phyloP scores from a whole-genome alignment of 1,284 basidiomycete genomes.

The Pascua sp. region DNA sequence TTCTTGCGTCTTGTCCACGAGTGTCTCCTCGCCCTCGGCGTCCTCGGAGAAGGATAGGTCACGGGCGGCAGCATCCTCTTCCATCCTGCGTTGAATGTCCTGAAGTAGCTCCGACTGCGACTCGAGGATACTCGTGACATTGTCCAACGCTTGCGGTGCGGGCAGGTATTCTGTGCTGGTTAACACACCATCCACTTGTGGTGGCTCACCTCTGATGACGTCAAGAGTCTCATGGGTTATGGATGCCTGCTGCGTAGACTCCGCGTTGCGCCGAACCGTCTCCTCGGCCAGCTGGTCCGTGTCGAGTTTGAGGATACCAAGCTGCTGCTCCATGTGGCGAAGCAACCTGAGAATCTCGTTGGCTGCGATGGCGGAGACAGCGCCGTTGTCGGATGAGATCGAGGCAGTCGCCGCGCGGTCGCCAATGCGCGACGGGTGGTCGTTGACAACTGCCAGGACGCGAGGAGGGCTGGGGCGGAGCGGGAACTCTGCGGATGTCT shows the following conservation, averaged over 20 bases:
- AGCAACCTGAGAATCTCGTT: constrained; percentile 6
- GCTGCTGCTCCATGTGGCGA: constrained; percentile 11
- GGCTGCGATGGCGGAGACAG: not conserved
- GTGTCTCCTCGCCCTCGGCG: not conserved
- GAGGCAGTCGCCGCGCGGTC: too few relatives aligned
- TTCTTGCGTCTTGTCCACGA: constrained; percentile 4
- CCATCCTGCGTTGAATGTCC: constrained; percentile 12
- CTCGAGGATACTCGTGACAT: constrained; percentile 7
- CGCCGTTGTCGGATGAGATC: too few relatives aligned
- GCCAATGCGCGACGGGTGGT: not conserved
- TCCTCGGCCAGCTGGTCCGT: constrained; percentile 1
- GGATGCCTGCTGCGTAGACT: constrained; percentile 1
- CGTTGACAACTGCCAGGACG: constrained; percentile 7
- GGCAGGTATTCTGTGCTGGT: constrained; percentile 5
- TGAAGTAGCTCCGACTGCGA: constrained; percentile 11
- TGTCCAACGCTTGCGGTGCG: not conserved
- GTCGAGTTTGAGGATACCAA: not conserved
- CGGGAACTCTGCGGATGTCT: constrained; percentile 20
- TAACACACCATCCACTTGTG: too few relatives aligned
- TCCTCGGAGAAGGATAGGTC: not conserved
- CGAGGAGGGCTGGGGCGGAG: constrained; percentile 7
- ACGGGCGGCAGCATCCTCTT: constrained; percentile 7
- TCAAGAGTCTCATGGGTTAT: constrained; percentile 5
- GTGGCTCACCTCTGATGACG: constrained; percentile 8
- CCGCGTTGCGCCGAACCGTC: constrained; percentile 3